phyloP scores from a whole-genome alignment of 2,329 filamentous ascomycete species.

The Stachybotrys echinatus region DNA sequence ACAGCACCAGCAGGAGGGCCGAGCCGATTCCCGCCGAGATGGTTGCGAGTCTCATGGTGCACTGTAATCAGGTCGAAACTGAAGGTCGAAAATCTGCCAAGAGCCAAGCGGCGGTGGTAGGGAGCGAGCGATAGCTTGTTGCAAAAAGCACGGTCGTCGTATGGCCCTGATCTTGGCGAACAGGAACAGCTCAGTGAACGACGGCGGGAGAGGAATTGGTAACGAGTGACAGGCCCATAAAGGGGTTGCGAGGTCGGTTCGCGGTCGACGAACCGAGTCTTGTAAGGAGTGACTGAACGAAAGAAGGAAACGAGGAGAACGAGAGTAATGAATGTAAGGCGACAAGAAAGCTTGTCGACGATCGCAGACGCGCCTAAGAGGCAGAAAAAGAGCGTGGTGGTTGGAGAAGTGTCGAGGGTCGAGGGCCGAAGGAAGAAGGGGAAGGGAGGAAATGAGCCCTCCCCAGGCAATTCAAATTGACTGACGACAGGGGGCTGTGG shows the following conservation, averaged over 20 bases:
- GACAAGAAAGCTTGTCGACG: background rate
- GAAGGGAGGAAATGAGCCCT: background rate
- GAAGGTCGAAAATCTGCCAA: background rate
- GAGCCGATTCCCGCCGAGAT: constrained; percentile 44
- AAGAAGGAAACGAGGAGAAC: background rate
- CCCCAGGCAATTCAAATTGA: background rate
- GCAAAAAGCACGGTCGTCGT: background rate
- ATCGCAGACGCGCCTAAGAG: background rate
- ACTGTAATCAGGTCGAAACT: background rate
- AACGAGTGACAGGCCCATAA: background rate
- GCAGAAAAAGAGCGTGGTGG: background rate
- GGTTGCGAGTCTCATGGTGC: constrained; percentile 48
- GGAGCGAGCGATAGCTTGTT: background rate
- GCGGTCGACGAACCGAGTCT: background rate
- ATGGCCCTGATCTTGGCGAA: too few relatives aligned
- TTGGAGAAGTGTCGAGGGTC: background rate
- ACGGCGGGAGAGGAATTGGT: too few relatives aligned
- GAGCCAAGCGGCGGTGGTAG: background rate
- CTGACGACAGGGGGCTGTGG: background rate
- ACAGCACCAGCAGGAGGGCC: constrained; percentile 39
- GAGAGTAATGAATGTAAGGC: background rate
- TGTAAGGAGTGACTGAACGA: background rate
- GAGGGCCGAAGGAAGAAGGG: background rate
- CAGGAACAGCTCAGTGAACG: too few relatives aligned
- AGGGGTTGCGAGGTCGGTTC: background rate